These are phyloP conservation scores for Trichocomaceae sp. DNA, from an alignment of 2,329 filamentous ascomycete species.

Conservation along the genomic window DNA sequence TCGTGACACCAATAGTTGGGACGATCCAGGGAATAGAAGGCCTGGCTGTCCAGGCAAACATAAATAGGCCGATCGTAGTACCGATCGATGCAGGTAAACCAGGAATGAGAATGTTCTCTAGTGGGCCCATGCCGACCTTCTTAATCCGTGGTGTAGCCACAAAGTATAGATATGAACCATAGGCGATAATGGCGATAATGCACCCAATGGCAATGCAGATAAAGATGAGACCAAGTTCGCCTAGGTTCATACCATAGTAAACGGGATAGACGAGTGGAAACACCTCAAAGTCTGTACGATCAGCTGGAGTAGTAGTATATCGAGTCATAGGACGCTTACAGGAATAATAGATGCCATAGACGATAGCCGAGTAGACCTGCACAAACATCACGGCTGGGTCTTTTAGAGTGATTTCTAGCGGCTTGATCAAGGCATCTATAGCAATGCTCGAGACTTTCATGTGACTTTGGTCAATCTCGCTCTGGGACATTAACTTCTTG, in stretches of 20 bases:
- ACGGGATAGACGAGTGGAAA: slow-evolving; percentile 59
- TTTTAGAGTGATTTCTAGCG: slow-evolving; percentile 56
- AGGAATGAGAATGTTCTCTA: slow-evolving; percentile 49
- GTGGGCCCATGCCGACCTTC: slow-evolving; percentile 45
- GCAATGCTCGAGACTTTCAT: not conserved
- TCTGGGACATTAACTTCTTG: slow-evolving; percentile 51
- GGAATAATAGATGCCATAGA: slow-evolving; percentile 47
- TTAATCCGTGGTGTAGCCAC: slow-evolving; percentile 48
- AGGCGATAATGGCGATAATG: slow-evolving; percentile 46
- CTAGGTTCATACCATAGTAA: slow-evolving; percentile 54
- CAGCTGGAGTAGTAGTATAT: not conserved
- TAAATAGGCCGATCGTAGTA: slow-evolving; percentile 54
- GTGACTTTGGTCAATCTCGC: slow-evolving; percentile 40
- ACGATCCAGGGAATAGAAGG: slow-evolving; percentile 34
- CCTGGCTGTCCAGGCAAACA: slow-evolving; percentile 30
- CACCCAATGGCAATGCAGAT: slow-evolving; percentile 47
- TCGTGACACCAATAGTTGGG: slow-evolving; percentile 27
- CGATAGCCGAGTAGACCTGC: slow-evolving; percentile 56
- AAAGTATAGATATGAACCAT: slow-evolving; percentile 48
- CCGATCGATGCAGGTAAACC: slow-evolving; percentile 49
- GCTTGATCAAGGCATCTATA: slow-evolving; percentile 30
- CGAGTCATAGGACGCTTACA: slow-evolving; percentile 29
- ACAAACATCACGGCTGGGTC: slow-evolving; percentile 59
- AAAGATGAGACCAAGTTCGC: slow-evolving; percentile 55
- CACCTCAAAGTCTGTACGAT: slow-evolving; percentile 47